Percentiles rank a stretch among this genome's conserved stretches.
Conservation (phyloP, 768 basidiomycete genomes). For the Agaricus subrufescens region DNA sequence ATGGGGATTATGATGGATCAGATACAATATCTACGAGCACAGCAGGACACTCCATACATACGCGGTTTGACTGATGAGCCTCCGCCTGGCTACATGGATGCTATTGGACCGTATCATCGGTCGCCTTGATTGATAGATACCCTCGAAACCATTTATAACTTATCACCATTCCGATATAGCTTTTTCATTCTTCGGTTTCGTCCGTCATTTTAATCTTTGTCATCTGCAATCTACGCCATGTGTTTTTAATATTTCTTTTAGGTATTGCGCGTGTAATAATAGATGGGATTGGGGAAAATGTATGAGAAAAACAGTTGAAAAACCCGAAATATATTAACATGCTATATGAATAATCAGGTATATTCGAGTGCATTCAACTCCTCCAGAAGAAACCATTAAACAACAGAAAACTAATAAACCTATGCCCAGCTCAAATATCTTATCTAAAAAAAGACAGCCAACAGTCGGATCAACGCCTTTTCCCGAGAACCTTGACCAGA, state of each 20-base stretch:
- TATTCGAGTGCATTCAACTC: neutral
- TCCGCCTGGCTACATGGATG: slow-evolving; percentile 23
- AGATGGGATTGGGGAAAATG: too few relatives aligned
- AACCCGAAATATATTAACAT: neutral
- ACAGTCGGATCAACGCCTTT: slow-evolving; percentile 34
- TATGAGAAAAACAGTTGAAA: neutral
- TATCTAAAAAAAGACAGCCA: too few relatives aligned
- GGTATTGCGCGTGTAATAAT: too few relatives aligned
- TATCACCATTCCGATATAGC: too few relatives aligned
- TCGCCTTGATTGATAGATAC: neutral
- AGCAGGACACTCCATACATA: slow-evolving; percentile 25
- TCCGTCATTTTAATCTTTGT: too few relatives aligned
- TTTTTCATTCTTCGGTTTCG: too few relatives aligned
- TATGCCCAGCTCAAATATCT: neutral
- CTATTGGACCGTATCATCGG: neutral
- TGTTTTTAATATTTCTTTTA: too few relatives aligned
- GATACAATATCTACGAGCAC: slow-evolving; percentile 21
- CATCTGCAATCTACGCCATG: too few relatives aligned
- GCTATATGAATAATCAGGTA: neutral
- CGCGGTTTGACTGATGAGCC: slow-evolving; percentile 26
- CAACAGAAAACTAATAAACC: neutral
- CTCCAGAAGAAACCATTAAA: neutral
- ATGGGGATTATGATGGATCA: slow-evolving; percentile 21
- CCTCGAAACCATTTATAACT: too few relatives aligned
- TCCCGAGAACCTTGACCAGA: slow-evolving; percentile 68